Base-by-base conservation (phyloP, 1,284 basidiomycete species). In the Flammula alnicola region DNA sequence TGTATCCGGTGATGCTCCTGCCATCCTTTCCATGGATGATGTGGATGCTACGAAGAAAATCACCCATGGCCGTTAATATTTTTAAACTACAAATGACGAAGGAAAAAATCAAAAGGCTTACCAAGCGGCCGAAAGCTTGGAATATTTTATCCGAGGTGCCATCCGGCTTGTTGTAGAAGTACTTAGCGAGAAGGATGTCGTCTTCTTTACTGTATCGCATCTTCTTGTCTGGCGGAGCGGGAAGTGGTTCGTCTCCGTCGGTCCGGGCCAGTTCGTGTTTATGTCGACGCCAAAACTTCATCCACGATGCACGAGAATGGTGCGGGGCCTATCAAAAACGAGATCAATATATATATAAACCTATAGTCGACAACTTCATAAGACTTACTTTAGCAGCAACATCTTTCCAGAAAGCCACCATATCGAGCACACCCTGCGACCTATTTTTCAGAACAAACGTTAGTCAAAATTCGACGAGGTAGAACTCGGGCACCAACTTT, bases 11-110 rank as follows among this genome's bases (percentile, higher is more conserved):
- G 84, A 61, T 92, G 89, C 59, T 92, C 89, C 64, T 92, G 89
- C 90, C 89, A 92, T 17, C 89, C 89, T 65, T 92, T 92, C 89
- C 89, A 92, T 1, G 89, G 89, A 71, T 92, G 89, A 64, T 91
- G 88, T 4, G 89, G 80, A 67, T 91, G 77, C 88, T 91, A 58
- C 12, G 47, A 7, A n/a, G 33, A 37, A 43, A 5, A 5, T 9
- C 33, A 37, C 7, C 19, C 9, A 38, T 37, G 20, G 33, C 6
- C 30, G 31, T 53, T 3, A 47, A 30, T 10, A 39, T 25, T 37
- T 11, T 39, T 9, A 37, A 49, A 42, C 4, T 20, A 5, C 23
- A 16, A 27, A 20, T 27, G 32, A 17, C 14, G 11, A n/a, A 32
- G 14, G 33, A 44, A 43, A 19, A 48, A 54, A 43, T 3, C 47